Base-by-base conservation (phyloP, 441 rosid species). In the Macaranga tanarius region DNA sequence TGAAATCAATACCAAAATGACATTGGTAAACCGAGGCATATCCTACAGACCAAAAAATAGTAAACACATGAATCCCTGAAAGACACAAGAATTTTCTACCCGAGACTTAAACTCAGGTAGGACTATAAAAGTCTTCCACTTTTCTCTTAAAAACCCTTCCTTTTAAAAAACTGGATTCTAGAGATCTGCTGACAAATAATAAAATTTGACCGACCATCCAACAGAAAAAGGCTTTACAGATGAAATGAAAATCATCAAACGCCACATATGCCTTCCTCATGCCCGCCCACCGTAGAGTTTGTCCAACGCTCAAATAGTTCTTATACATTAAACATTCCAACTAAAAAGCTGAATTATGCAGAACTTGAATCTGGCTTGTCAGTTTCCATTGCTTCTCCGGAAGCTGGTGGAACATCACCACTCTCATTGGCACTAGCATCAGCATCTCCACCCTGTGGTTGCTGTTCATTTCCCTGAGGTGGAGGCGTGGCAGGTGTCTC, bases 341-440 rank as follows among this genome's bases (percentile, higher is more conserved):
- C 56, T 31, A 51, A 48, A n/a, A 44, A 38, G 59, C 19, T 28
- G 26, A 64, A 31, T 72, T 72, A 83, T 51, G 85, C 86, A 51
- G 82, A 40, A 31, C 25, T 59, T 22, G 82, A 55, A 17, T 83
- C 90, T 0, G 92, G 70, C 58, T 86, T 85, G 22, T 89, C 92
- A 0, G 92, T 87, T 71, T 93, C 95, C 97, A 93, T 91, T 38
- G 89, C 84, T 64, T 88, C 94, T 17, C 68, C 85, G 2, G 91
- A 70, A 23, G 81, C 83, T 4, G 83, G 79, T 22, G 88, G 68
- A 55, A 70, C 80, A 54, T 86, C 94, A 13, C 62, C 84, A 25
- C 63, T 73, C 55, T 76, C 73, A 17, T 56, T 45, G 7, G 74
- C 67, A 2, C 34, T 54, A 10, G 69, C 67, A 22, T 38, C 51